Percentiles rank a stretch among this genome's conserved stretches.
Evolutionary conservation across 345 rosid species (phyloP).

Genomic region (Noccaea bulbosa): DNA sequence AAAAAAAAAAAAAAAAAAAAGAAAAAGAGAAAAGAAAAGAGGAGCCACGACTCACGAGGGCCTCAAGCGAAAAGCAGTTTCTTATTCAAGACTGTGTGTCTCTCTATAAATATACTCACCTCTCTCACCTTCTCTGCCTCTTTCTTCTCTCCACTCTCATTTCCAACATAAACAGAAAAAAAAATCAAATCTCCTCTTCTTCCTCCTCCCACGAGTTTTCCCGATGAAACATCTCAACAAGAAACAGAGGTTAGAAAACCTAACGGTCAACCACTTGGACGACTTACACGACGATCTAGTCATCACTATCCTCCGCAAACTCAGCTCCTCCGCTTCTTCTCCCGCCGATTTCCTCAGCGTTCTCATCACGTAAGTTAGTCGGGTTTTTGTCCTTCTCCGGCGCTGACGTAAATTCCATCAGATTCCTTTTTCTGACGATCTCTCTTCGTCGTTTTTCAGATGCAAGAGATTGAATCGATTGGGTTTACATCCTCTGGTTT

Average conservation of each 20-base stretch:
- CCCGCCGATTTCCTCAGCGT: slow-evolving; percentile 59
- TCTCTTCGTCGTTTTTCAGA: slow-evolving; percentile 41
- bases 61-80: background rate
- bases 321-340: slow-evolving; percentile 58
- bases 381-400: background rate
- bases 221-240: slow-evolving; percentile 44
- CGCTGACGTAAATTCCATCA: background rate
- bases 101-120: slow-evolving; percentile 23
- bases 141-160: slow-evolving; percentile 12
- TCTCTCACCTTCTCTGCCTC: slow-evolving; percentile 1
- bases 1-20: too few species aligned
- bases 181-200: slow-evolving; percentile 21
- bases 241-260: slow-evolving; percentile 33
- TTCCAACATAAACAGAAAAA: background rate
- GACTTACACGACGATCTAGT: slow-evolving; percentile 64
- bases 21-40: too few species aligned
- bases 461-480: slow-evolving; percentile 55
- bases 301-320: slow-evolving; percentile 55
- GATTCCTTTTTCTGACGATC: background rate
- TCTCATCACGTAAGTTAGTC: slow-evolving; percentile 51
- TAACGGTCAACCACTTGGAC: slow-evolving; percentile 49
- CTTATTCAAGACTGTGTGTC: slow-evolving; percentile 13
- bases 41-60: too few species aligned
- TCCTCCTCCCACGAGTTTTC: background rate
- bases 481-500: slow-evolving; percentile 50